Evolutionary conservation across 768 basidiomycete species (phyloP).

Genomic region (Pulveroboletus ravenelii): DNA sequence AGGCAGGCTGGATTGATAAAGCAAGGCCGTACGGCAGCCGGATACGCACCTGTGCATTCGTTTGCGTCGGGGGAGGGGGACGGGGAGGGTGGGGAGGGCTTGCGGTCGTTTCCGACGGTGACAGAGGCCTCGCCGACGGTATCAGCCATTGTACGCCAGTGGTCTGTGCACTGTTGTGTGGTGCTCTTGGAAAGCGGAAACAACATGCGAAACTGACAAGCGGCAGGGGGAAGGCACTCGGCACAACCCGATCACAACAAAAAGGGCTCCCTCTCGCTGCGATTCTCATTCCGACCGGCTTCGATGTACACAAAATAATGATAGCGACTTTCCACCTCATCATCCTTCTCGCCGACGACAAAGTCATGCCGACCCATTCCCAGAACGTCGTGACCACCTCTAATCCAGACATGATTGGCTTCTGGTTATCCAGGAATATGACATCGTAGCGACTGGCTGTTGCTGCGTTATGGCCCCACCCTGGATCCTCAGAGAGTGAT

Average conservation of each 20-base stretch:
- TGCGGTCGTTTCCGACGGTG: constrained; percentile 16
- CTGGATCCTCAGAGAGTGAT: background rate
- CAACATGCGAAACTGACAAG: constrained; percentile 31
- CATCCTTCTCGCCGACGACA: constrained; percentile 63
- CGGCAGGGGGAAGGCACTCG: constrained; percentile 29
- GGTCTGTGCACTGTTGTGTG: constrained; percentile 32
- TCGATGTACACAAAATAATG: background rate
- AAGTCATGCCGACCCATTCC: constrained; percentile 71
- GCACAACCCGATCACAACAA: constrained; percentile 32
- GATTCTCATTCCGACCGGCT: constrained; percentile 5
- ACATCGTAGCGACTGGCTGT: no score
- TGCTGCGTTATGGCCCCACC: background rate
- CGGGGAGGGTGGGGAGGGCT: constrained; percentile 23
- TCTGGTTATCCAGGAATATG: no score
- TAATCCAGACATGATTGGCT: constrained; percentile 69
- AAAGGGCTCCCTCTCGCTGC: constrained; percentile 8
- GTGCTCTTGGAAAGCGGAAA: constrained; percentile 24
- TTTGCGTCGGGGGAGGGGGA: constrained; percentile 44
- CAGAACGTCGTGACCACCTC: constrained; percentile 57
- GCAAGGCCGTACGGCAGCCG: constrained; percentile 18
- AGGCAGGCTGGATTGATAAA: constrained; percentile 24
- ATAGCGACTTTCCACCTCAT: background rate
- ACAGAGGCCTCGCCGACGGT: constrained; percentile 17
- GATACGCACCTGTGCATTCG: constrained; percentile 40
- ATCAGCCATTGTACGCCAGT: constrained; percentile 25